Evolutionary conservation across 2,329 filamentous ascomycete genomes (phyloP), one percentile per base, ranked within the genome.

Genomic region (Aspergillus sergii): DNA sequence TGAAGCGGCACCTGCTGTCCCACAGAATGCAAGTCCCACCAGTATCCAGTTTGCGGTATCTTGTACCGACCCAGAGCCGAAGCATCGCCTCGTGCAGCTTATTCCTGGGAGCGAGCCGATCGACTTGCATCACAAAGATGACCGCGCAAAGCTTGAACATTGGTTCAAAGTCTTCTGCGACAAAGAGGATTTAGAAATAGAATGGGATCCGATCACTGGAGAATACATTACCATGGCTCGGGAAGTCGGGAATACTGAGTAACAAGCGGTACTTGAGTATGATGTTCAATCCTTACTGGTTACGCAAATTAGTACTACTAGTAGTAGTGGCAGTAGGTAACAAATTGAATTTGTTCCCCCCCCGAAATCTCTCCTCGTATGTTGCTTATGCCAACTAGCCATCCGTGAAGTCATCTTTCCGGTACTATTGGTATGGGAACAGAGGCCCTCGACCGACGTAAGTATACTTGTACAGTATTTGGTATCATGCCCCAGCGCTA

Each of bases 71-170:
- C 39, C 57, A 1, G 61, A 68, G 16, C 60, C 64, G 11, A n/a
- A 28, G n/a, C 28, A 54, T 45, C 66, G 66, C 7, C 56, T 69
- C 16, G 46, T 68, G 7, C 59, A 64, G 28, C 58, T 69, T 10
- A 64, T 64, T 19, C 53, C 66, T 14, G 59, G 58, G 14, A 59
- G 56, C 11, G 59, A 61, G 5, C 61, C 59, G 7, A 39, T 69
- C 14, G 57, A 64, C 34, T 21, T 70, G 21, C 45, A 50, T 4
- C 34, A 69, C 1, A 11, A 12, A n/a, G 41, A n/a, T 28, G 62
- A 16, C 46, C n/a, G 21, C 57, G 61, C 12, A n/a, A 53, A 45
- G 10, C 57, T 70, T 30, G 66, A 65, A 23, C 16, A 46, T 19
- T 68, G 64, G 62, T 55, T 70, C 3, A 30, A 10, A 10, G 30